These are phyloP conservation scores for Daldinia concentrica DNA, from an alignment of 495 filamentous ascomycete species.

Conservation along the genomic window DNA sequence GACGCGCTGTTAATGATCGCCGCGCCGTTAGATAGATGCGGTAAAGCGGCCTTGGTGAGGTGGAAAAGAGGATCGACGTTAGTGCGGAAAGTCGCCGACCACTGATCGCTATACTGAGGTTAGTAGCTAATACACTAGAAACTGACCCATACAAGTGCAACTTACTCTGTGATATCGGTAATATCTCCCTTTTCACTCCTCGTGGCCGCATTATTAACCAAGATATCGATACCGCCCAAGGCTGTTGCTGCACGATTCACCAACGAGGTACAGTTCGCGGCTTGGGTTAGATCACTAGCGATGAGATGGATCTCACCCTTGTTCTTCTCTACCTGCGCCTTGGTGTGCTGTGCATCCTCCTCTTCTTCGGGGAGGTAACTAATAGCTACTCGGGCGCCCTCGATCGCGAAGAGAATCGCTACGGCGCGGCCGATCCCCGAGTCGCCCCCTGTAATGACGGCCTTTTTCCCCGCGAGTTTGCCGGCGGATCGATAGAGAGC, in stretches of 20 bases:
- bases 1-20: conserved; percentile 71
- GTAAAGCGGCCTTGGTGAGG: conserved; percentile 67
- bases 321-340: conserved; percentile 56
- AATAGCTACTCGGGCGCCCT: conserved; percentile 57
- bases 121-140: conserved; percentile 36
- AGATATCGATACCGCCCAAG: conserved; percentile 50
- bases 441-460: conserved; percentile 66
- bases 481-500: conserved; percentile 42
- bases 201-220: conserved; percentile 71
- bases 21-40: conserved; percentile 64
- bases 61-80: conserved; percentile 73
- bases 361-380: conserved; percentile 65
- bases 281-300: neutral
- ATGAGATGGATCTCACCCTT: neutral
- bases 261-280: neutral
- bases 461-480: conserved; percentile 62
- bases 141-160: neutral
- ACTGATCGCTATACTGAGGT: conserved; percentile 8
- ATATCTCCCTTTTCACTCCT: conserved; percentile 64
- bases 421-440: conserved; percentile 65
- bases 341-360: conserved; percentile 63
- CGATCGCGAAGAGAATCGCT: conserved; percentile 64
- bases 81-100: conserved; percentile 56
- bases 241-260: neutral
- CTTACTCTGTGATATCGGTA: conserved; percentile 50